These are phyloP conservation scores for Venturia pyrina DNA, from an alignment of 2,329 filamentous ascomycete species.

Conservation along the genomic window DNA sequence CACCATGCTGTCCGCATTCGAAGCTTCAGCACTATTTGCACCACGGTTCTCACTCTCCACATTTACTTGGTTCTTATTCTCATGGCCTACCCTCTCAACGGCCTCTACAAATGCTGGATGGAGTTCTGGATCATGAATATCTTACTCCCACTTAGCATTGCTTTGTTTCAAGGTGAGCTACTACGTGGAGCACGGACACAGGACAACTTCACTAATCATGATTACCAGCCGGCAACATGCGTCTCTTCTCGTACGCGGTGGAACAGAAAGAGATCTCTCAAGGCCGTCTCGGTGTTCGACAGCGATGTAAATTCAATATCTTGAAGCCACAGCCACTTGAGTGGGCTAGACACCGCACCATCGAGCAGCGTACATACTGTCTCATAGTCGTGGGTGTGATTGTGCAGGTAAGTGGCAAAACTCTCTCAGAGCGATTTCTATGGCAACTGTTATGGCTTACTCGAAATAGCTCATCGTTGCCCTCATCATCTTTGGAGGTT, in stretches of 20 bases:
- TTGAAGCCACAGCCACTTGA: slow-evolving; percentile 23
- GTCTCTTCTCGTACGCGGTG: slow-evolving; percentile 13
- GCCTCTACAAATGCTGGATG: slow-evolving; percentile 37
- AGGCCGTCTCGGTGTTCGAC: slow-evolving; percentile 33
- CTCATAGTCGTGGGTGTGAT: slow-evolving; percentile 45
- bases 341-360: slow-evolving; percentile 33
- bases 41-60: slow-evolving; percentile 33
- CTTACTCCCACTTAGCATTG: slow-evolving; percentile 55
- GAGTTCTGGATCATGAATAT: slow-evolving; percentile 61
- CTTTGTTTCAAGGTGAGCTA: slow-evolving; percentile 49
- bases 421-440: background rate
- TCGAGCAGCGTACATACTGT: slow-evolving; percentile 40
- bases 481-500: slow-evolving; percentile 51
- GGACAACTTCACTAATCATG: background rate
- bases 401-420: slow-evolving; percentile 39
- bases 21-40: slow-evolving; percentile 32
- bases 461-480: slow-evolving; percentile 45
- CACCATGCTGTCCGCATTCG: slow-evolving; percentile 32
- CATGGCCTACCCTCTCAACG: slow-evolving; percentile 29
- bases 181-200: background rate
- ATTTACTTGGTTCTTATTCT: slow-evolving; percentile 34
- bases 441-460: background rate
- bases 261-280: slow-evolving; percentile 13
- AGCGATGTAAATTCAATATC: slow-evolving; percentile 15
- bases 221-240: slow-evolving; percentile 13